Evolutionary conservation across 176 grass and related monocot species (phyloP), one percentile per base, ranked within the genome.

Genomic region (Otatea glauca): DNA sequence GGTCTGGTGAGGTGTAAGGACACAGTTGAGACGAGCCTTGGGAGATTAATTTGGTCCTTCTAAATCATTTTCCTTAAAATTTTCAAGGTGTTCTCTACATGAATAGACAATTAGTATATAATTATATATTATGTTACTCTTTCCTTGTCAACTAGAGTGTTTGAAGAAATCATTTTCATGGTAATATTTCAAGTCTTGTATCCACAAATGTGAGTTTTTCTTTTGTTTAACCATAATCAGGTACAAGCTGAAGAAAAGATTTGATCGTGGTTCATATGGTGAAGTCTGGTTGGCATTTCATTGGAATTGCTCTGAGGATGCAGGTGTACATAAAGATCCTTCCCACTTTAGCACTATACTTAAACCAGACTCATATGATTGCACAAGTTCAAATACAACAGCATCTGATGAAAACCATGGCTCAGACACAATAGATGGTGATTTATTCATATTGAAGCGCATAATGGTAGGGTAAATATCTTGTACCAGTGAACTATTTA

Each of bases 281-380:
- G 95, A 98, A 93, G 95, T 98, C 82, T 98, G 95, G 95, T 89
- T 98, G 75, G 95, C 95, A 71, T 98, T 92, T 95, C 92, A 93
- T 76, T 98, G 92, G 95, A 98, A 94, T 72, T 98, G 95, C 58
- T 94, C 95, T 73, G 72, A 88, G 83, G 85, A 91, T 92, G 39
- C 75, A 69, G 89, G 87, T 74, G 45, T 65, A 18, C 88, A 82
- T 79, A 81, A 82, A 77, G 89, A 82, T 64, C 48, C 7, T 27
- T 78, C 67, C 54, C 82, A 78, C 47, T 89, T 77, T 72, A 86
- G 63, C 53, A 81, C 68, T 67, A 59, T 65, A 81, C 42, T 73
- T 72, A 70, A 88, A 55, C 65, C 82, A 69, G 89, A 85, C 34
- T 83, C 70, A 34, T 69, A 83, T 81, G 88, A 90, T 75, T 89